Evolutionary conservation across 192 early-diverging fungal species (phyloP).

Genomic region (Coemansia sp.): DNA sequence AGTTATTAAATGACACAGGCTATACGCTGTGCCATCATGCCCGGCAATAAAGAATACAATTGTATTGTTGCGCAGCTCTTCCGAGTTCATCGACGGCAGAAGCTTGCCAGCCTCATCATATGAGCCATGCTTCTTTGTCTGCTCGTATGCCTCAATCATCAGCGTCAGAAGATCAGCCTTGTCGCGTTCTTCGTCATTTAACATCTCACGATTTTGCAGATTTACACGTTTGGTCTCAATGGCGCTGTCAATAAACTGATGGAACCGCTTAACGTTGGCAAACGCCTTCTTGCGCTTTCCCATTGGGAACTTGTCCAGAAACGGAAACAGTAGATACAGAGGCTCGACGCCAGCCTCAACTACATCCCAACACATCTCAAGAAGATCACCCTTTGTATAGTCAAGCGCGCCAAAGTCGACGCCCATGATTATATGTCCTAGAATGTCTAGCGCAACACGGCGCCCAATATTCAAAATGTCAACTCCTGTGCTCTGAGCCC

Average conservation of each 20-base stretch:
- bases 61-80: slow-evolving; percentile 54
- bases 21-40: slow-evolving; percentile 52
- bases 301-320: slow-evolving; percentile 46
- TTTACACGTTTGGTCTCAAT: slow-evolving; percentile 32
- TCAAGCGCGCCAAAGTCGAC: slow-evolving; percentile 49
- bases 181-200: slow-evolving; percentile 42
- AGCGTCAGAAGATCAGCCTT: slow-evolving; percentile 56
- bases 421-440: slow-evolving; percentile 50
- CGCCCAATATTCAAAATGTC: slow-evolving; percentile 35
- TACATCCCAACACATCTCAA: slow-evolving; percentile 47
- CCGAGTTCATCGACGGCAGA: slow-evolving; percentile 42
- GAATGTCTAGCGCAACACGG: slow-evolving; percentile 38
- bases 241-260: slow-evolving; percentile 47
- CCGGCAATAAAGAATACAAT: slow-evolving; percentile 59
- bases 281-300: slow-evolving; percentile 36
- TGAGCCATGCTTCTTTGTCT: slow-evolving; percentile 38
- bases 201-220: slow-evolving; percentile 15
- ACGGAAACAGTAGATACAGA: slow-evolving; percentile 50
- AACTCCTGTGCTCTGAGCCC: background rate
- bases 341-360: slow-evolving; percentile 48
- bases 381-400: slow-evolving; percentile 36
- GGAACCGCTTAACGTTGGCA: slow-evolving; percentile 35
- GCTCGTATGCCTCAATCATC: slow-evolving; percentile 56
- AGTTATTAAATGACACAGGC: slow-evolving; percentile 43
- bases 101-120: slow-evolving; percentile 46